A percentile compares a stretch with the other conserved stretches of the same genome.
Evolutionary conservation across 2,329 filamentous ascomycete species (phyloP).

Genomic region (Nothopassalora personata): DNA sequence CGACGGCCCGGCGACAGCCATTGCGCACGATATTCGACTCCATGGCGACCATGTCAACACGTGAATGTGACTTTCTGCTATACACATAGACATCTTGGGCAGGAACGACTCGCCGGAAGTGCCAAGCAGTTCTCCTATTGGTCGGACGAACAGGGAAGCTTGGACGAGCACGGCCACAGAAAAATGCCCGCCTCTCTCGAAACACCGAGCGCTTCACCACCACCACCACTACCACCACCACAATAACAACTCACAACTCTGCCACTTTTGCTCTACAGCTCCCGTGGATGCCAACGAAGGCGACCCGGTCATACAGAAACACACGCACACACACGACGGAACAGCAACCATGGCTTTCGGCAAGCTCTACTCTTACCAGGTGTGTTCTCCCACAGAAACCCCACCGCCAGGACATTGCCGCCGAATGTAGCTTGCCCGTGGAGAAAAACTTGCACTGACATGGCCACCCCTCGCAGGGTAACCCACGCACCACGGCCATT

Average conservation of each 20-base stretch:
- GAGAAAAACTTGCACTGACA: not conserved
- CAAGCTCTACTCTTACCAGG: slow-evolving; percentile 87
- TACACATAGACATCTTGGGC: not conserved
- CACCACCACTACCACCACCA: not conserved
- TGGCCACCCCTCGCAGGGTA: slow-evolving; percentile 54
- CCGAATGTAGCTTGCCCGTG: not conserved
- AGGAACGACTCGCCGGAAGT: not conserved
- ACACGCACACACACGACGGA: slow-evolving; percentile 8
- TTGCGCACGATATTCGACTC: slow-evolving; percentile 27
- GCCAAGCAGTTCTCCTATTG: not conserved
- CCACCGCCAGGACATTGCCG: not conserved
- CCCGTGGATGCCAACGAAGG: slow-evolving; percentile 29
- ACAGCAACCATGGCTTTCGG: slow-evolving; percentile 59
- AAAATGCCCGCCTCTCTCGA: not conserved
- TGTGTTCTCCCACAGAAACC: slow-evolving; percentile 44
- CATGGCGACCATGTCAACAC: slow-evolving; percentile 19
- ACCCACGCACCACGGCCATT: slow-evolving; percentile 84
- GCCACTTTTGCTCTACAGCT: slow-evolving; percentile 5
- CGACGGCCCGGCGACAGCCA: slow-evolving; percentile 28
- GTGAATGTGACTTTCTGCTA: not conserved
- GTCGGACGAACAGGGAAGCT: not conserved
- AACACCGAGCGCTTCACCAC: not conserved
- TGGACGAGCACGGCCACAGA: not conserved
- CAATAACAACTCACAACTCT: slow-evolving; percentile 6
- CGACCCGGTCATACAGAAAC: slow-evolving; percentile 16